Conservation (phyloP, 305 asterid species). For the Lippia alba region DNA sequence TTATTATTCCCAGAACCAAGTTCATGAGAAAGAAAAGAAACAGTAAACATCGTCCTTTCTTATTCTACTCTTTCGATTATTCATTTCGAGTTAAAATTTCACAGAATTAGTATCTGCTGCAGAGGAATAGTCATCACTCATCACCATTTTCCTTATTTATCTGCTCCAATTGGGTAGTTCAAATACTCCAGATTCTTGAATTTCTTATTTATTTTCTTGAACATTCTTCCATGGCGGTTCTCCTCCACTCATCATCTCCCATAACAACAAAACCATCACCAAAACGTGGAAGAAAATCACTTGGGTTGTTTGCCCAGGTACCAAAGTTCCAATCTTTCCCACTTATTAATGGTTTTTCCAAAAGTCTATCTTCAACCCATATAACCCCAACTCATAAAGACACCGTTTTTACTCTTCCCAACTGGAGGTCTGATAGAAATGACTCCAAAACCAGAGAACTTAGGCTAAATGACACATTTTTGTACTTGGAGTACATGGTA, state of each 20-base stretch:
- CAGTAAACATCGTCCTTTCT: not conserved
- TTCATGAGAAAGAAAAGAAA: not conserved
- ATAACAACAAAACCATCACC: slow-evolving; percentile 52
- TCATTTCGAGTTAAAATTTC: too few species aligned
- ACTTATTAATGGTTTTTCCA: slow-evolving; percentile 43
- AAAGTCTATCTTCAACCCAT: slow-evolving; percentile 53
- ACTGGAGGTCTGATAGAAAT: slow-evolving; percentile 67
- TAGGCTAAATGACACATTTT: slow-evolving; percentile 68
- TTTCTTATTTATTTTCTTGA: slow-evolving; percentile 1
- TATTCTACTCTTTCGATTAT: not conserved
- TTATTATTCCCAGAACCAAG: not conserved
- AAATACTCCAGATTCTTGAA: not conserved
- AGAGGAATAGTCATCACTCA: too few species aligned
- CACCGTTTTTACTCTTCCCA: slow-evolving; percentile 63
- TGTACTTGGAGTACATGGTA: slow-evolving; percentile 77
- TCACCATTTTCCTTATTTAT: too few species aligned
- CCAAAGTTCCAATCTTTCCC: slow-evolving; percentile 53
- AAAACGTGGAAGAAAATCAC: slow-evolving; percentile 42
- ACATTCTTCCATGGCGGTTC: slow-evolving; percentile 46
- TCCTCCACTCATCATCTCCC: slow-evolving; percentile 56
- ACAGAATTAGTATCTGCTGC: too few species aligned
- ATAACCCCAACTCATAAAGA: slow-evolving; percentile 47
- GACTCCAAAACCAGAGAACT: slow-evolving; percentile 66
- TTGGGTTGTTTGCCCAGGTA: slow-evolving; percentile 43
- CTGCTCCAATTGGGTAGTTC: not conserved